These are phyloP conservation scores for Blastobotrys indianensis DNA, from an alignment of 1,139 yeast genomes.

Conservation along the genomic window DNA sequence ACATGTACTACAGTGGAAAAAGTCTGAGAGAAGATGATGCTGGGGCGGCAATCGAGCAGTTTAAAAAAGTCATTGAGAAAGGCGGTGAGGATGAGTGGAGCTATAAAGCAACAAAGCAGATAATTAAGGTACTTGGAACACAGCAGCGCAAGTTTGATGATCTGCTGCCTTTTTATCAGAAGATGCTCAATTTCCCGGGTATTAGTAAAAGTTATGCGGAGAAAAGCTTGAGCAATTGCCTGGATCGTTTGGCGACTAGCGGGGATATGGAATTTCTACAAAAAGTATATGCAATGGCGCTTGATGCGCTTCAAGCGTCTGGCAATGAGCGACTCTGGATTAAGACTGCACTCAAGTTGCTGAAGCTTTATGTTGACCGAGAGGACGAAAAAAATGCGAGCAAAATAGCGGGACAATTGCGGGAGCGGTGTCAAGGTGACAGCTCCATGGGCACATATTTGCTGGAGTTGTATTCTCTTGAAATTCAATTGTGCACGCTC, in stretches of 20 bases:
- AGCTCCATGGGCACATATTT: constrained; percentile 33
- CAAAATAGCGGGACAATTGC: constrained; percentile 39
- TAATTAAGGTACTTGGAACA: constrained; percentile 49
- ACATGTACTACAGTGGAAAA: constrained; percentile 58
- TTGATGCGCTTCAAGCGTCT: constrained; percentile 25
- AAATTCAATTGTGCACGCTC: constrained; percentile 48
- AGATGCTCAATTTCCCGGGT: constrained; percentile 30
- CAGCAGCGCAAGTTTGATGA: constrained; percentile 31
- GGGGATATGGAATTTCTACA: constrained; percentile 27
- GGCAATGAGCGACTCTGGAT: constrained; percentile 52
- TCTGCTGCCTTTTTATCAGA: constrained; percentile 33
- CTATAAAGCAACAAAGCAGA: constrained; percentile 62
- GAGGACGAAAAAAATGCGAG: constrained; percentile 38
- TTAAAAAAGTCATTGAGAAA: constrained; percentile 36
- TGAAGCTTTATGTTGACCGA: constrained; percentile 44
- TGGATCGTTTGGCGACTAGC: constrained; percentile 31
- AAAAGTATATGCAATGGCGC: constrained; percentile 27
- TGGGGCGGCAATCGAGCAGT: constrained; percentile 42
- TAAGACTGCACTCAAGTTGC: constrained; percentile 48
- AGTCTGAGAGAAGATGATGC: constrained; percentile 54
- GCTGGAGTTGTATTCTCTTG: constrained; percentile 60
- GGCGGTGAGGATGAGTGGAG: constrained; percentile 34
- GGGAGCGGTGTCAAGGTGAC: constrained; percentile 24
- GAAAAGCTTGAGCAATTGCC: constrained; percentile 53
- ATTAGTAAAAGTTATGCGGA: constrained; percentile 49